phyloP scores from a whole-genome alignment of 257 asterid genomes.

The Solanum tacnaense region DNA sequence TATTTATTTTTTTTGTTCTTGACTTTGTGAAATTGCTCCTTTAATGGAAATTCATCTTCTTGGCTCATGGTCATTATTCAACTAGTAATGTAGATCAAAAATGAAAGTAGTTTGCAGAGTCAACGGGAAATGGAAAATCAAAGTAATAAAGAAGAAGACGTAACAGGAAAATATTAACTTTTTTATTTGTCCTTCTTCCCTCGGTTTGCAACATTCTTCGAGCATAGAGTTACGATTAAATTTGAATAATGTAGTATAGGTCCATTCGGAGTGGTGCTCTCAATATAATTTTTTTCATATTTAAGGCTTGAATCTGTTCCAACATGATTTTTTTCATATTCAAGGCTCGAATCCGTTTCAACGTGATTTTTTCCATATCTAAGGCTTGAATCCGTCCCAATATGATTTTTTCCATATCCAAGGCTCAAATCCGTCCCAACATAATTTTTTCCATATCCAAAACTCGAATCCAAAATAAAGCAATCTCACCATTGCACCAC shows the following conservation, averaged over 20 bases:
- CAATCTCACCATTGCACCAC: no score
- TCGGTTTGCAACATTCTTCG: background rate
- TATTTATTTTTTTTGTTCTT: background rate
- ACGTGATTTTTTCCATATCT: fast-evolving
- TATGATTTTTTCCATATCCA: no score
- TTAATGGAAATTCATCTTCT: slow-evolving; percentile 22
- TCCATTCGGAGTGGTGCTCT: fast-evolving
- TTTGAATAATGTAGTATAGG: fast-evolving
- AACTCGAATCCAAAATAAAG: no score
- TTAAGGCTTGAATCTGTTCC: fast-evolving
- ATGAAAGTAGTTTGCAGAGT: background rate
- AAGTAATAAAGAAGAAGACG: background rate
- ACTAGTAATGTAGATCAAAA: background rate
- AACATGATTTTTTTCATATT: no score
- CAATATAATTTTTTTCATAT: no score
- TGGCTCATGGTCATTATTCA: slow-evolving; percentile 14
- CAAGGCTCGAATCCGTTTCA: no score
- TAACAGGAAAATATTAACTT: background rate
- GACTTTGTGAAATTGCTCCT: slow-evolving; percentile 10
- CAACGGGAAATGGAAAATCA: background rate
- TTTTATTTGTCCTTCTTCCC: background rate
- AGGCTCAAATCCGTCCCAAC: fast-evolving
- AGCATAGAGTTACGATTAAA: background rate
- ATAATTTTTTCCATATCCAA: no score
- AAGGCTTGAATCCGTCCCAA: no score